Evolutionary conservation across 1,284 basidiomycete species (phyloP), one percentile per base, ranked within the genome.

Genomic region (Boletus albobrunnescens): DNA sequence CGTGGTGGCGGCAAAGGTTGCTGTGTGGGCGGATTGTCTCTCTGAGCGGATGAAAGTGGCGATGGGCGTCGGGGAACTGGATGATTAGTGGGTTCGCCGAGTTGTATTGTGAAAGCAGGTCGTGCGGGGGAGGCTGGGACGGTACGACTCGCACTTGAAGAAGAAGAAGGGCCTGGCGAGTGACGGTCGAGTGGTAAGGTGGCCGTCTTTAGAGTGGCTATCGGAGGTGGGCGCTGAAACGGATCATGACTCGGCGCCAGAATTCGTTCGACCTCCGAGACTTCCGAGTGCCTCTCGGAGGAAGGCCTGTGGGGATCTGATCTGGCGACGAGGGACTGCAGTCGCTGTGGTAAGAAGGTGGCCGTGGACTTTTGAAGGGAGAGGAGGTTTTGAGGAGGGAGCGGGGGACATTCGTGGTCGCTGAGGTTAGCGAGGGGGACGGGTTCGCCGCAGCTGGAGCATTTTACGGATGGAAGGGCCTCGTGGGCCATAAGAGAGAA

Each of bases 391-490:
- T 76, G 76, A 10, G 78, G 71, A 10, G 76, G 74, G 14, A 71
- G 57, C 19, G 72, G 62, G 11, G 71, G 49, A 63, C 90, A 92
- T 58, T 82, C 71, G 64, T 92, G 90, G 51, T 88, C 85, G 37
- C 81, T 80, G 32, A 92, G 80, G 27, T 81, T 74, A 42, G 74
- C 71, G 41, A 92, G 74, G 27, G 84, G 78, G 31, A 93, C 87
- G 3, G 78, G 79, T 24, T 72, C 69, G 55, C 72, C 69, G 65
- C 91, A 94, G 32, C 71, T 84, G 3, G 88, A 89, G 67, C 91
- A 94, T 63, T 86, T 93, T 51, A 92, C 84, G 2, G 81, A 76
- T 4, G 91, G 88, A 14, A 94, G 73, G 42, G 85, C 65, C 66
- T 90, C 83, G n/a, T 71, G 67, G 46, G 73, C 69, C 75, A 79